These are phyloP conservation scores for Cucumis cinereus DNA, from an alignment of 306 rosid genomes.

Conservation along the genomic window DNA sequence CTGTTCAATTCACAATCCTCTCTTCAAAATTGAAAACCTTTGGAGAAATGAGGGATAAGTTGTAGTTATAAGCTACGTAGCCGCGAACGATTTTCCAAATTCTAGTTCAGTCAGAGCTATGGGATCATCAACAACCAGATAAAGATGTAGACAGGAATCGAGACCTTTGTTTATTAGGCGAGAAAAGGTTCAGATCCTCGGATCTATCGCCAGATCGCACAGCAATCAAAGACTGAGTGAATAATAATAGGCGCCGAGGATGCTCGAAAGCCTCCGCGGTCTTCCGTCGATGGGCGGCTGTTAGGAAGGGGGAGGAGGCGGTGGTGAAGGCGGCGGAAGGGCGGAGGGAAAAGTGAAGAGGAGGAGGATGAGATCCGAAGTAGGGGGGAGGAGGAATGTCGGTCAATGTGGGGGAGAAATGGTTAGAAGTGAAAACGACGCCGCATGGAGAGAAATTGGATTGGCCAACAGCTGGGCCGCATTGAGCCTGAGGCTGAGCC, in stretches of 20 bases:
- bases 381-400: not conserved
- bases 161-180: not conserved
- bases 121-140: not conserved
- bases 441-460: not conserved
- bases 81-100: not conserved
- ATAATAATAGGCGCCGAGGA: not conserved
- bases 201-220: not conserved
- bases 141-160: not conserved
- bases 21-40: not conserved
- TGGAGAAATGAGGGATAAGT: not conserved
- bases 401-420: not conserved
- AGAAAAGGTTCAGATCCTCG: not conserved
- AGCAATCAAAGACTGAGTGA: not conserved
- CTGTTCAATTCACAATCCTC: not conserved
- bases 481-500: not conserved
- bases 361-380: not conserved
- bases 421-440: not conserved
- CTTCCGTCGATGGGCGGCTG: not conserved
- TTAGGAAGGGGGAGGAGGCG: not conserved
- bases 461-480: constrained; percentile 7
- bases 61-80: not conserved
- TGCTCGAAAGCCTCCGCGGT: not conserved
- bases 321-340: not conserved
- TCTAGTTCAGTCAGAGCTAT: not conserved
- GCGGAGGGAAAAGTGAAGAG: not conserved